These are phyloP conservation scores for Spathaspora gorwiae DNA, from an alignment of 805 yeast species.

Conservation along the genomic window DNA sequence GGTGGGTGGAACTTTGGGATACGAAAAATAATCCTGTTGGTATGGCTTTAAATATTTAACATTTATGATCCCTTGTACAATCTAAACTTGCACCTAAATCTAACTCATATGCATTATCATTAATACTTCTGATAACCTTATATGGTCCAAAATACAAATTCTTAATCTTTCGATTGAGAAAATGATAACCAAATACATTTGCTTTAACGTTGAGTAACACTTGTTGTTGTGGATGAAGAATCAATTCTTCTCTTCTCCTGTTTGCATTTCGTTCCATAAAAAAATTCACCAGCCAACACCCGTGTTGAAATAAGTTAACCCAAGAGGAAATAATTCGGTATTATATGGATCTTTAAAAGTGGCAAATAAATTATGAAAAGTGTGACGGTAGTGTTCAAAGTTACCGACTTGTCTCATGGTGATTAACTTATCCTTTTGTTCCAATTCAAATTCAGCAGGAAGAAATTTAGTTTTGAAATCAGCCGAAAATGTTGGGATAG, in stretches of 20 bases:
- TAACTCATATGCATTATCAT: not conserved
- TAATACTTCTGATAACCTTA: not conserved
- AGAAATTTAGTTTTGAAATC: too few relatives aligned
- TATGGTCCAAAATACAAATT: conserved; percentile 1
- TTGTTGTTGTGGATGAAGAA: not conserved
- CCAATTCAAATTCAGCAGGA: too few relatives aligned
- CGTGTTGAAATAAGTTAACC: too few relatives aligned
- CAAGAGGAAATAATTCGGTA: too few relatives aligned
- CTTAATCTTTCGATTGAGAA: not conserved
- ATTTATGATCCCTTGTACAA: not conserved
- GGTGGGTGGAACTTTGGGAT: too few relatives aligned
- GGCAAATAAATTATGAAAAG: too few relatives aligned
- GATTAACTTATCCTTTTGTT: too few relatives aligned
- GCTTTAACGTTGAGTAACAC: not conserved
- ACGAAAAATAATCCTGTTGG: not conserved
- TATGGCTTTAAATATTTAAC: not conserved
- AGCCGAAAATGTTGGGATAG: too few relatives aligned
- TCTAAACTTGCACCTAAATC: not conserved
- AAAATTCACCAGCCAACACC: too few relatives aligned
- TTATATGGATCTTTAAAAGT: too few relatives aligned
- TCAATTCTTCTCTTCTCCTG: not conserved
- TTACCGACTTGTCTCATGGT: too few relatives aligned
- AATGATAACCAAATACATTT: not conserved
- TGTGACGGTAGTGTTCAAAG: too few relatives aligned
- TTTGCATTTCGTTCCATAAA: not conserved